Evolutionary conservation across 805 yeast species (phyloP), one percentile per base, ranked within the genome.

Genomic region (Myxozyma sirexii): DNA sequence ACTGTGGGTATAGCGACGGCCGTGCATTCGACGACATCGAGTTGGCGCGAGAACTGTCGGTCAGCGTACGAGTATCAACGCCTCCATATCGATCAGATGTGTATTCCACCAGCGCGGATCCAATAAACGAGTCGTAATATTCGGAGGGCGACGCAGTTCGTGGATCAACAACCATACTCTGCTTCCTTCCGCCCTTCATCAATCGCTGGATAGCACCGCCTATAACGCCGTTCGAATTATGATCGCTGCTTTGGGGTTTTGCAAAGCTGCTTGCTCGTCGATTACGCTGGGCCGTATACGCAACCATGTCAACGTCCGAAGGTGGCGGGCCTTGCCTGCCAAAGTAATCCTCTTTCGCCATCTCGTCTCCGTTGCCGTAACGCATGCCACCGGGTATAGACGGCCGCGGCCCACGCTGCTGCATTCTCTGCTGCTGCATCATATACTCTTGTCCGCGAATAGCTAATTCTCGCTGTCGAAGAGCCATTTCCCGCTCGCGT

Each of bases 21-120:
- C 66, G 45, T 10, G 53, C 45, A 43, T 57, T 61, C 24, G 59
- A 54, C 15, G 66, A 39, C 54, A 62, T 52, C n/a, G 63, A 57
- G 43, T 55, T 62, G 21, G 65, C 46, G 1, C 66, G 65, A 7
- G 65, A 62, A n/a, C 56, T 65, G 41, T 59, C 64, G 5, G 65
- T 42, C 47, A 62, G 48, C 12, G 51, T 52, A 10, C 57, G 57
- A 8, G 61, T 54, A 41, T 62, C 66, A 31, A 62, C 66, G 4
- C 33, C 44, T 4, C 48, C 52, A 23, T 62, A 62, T 7, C 66
- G 56, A 31, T 62, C 66, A 19, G 66, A 62, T 6, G 66, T 62
- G 48, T 55, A 59, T 23, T 39, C 38, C n/a, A 49, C 43, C 43
- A 62, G 31, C 27, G 64, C 61, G 3, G 64, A 54, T 13, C 54